Percentiles rank a stretch among this genome's conserved stretches.
Evolutionary conservation across 2,329 filamentous ascomycete species (phyloP).

Genomic region (Hymenoscyphus occultus): DNA sequence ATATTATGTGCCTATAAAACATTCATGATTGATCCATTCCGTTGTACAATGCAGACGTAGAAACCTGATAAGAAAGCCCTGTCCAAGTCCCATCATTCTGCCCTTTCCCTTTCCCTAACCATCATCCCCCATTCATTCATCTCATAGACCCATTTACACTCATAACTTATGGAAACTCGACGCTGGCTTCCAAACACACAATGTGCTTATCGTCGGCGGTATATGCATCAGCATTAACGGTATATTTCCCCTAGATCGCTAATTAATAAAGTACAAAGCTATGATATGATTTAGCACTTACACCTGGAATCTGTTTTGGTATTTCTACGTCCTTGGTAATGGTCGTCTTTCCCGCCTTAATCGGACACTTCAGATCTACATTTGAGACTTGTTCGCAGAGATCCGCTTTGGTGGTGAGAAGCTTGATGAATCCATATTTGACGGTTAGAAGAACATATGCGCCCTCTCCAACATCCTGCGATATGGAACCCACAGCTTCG

Average conservation of each 20-base stretch:
- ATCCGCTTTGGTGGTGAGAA: constrained; percentile 77
- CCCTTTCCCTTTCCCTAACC: not conserved
- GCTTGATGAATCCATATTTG: constrained; percentile 89
- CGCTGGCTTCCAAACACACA: constrained; percentile 78
- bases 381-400: constrained; percentile 87
- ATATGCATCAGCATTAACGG: constrained; percentile 81
- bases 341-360: constrained; percentile 71
- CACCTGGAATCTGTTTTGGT: constrained; percentile 82
- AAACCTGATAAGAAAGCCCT: not conserved
- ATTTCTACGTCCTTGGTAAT: constrained; percentile 81
- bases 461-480: constrained; percentile 68
- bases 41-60: constrained; percentile 5
- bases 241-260: constrained; percentile 73
- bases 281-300: constrained; percentile 47
- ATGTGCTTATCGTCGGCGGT: constrained; percentile 66
- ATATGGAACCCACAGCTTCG: constrained; percentile 72
- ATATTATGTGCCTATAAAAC: constrained; percentile 5
- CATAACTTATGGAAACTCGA: constrained; percentile 50
- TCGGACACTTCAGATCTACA: constrained; percentile 84
- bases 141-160: not conserved
- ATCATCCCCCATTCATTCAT: not conserved
- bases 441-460: constrained; percentile 81
- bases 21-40: not conserved
- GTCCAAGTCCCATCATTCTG: not conserved
- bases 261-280: constrained; percentile 23